Conservation (phyloP, 2,329 filamentous ascomycete genomes). For the Nemania sp. region DNA sequence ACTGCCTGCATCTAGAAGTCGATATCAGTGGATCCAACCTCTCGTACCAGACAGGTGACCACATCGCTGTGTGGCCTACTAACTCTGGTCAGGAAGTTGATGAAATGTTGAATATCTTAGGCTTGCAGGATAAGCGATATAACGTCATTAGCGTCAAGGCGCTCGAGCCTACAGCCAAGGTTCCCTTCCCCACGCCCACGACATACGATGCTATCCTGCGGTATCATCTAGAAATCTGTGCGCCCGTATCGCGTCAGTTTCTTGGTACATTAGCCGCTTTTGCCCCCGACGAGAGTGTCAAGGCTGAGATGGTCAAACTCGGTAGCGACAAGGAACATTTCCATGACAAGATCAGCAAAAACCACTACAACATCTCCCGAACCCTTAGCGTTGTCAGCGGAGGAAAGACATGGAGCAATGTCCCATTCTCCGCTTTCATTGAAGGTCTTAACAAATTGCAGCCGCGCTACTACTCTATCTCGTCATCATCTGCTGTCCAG, state of each 20-base stretch:
- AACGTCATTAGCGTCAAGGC: conserved; percentile 86
- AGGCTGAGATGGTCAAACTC: conserved; percentile 85
- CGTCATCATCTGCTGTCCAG: conserved; percentile 91
- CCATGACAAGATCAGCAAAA: conserved; percentile 77
- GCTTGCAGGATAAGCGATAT: conserved; percentile 74
- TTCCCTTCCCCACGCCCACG: conserved; percentile 95
- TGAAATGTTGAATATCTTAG: conserved; percentile 79
- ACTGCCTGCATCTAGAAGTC: conserved; percentile 96
- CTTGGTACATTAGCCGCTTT: conserved; percentile 85
- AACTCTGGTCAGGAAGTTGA: conserved; percentile 93
- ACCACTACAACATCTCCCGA: conserved; percentile 88
- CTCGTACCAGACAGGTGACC: conserved; percentile 93
- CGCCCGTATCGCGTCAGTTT: conserved; percentile 94
- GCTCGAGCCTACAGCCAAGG: conserved; percentile 92
- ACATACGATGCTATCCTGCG: conserved; percentile 92
- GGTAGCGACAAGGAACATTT: conserved; percentile 96
- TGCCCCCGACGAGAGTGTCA: conserved; percentile 79
- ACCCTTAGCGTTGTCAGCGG: conserved; percentile 74
- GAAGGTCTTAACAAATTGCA: conserved; percentile 94
- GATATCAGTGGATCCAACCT: conserved; percentile 88
- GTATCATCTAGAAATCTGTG: conserved; percentile 96
- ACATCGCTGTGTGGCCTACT: conserved; percentile 96
- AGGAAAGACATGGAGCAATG: conserved; percentile 75
- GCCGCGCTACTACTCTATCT: conserved; percentile 98
- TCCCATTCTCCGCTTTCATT: conserved; percentile 93